phyloP scores from a whole-genome alignment of 148 eudicot genomes.

The Vaccinium corymbosum region DNA sequence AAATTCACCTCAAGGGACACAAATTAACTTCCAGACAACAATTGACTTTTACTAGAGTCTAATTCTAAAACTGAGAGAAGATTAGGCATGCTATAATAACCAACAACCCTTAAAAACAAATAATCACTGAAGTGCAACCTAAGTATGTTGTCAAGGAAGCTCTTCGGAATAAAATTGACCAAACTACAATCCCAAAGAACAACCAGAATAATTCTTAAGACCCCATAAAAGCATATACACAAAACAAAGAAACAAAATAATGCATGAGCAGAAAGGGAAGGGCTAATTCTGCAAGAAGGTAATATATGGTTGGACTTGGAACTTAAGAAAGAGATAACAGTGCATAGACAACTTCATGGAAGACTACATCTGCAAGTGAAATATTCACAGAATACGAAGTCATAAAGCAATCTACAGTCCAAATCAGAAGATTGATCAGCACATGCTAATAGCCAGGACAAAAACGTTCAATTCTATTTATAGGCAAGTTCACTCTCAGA shows the following conservation, averaged over 20 bases:
- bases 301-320: not conserved
- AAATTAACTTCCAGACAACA: not conserved
- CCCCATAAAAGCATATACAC: not conserved
- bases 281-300: not conserved
- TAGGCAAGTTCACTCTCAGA: not conserved
- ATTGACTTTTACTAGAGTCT: not conserved
- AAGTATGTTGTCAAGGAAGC: not conserved
- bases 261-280: not conserved
- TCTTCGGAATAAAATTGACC: not conserved
- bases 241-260: constrained; percentile 5
- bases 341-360: not conserved
- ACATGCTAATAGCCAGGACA: not conserved
- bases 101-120: not conserved
- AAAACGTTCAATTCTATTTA: not conserved
- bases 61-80: not conserved
- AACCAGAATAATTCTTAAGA: not conserved
- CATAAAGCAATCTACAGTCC: too few species aligned
- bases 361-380: not conserved
- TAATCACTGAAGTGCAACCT: not conserved
- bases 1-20: not conserved
- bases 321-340: not conserved
- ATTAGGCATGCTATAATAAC: not conserved
- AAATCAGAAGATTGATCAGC: too few species aligned
- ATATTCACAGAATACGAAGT: too few species aligned
- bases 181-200: not conserved